Base-by-base conservation (phyloP, 352 stramenopile species). In the Globisporangium solare region DNA sequence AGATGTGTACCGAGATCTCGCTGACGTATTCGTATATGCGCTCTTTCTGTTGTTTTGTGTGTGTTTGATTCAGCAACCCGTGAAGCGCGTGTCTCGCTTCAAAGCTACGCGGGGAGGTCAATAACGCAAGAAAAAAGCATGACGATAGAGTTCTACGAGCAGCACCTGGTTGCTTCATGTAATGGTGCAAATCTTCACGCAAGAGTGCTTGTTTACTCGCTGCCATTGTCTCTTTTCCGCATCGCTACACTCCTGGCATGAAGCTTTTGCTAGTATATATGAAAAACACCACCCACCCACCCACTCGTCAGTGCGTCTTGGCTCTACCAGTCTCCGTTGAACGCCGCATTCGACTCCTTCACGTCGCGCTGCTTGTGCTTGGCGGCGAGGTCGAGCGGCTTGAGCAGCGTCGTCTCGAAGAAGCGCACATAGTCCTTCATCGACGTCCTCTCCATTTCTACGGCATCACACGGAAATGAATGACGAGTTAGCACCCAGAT, bases 41-140 rank as follows among this genome's bases (percentile, higher is more conserved):
- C 24, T 27, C 24, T 27, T 27, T 27, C 24, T 27, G 24, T 27
- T 35, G 3, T 35, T 35, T 35, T 14, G 27, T 50, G n/a, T 14
- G 27, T 50, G n/a, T 58, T 8, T 60, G 21, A 41, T 17, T 42
- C 32, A 93, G 83, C 73, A 89, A 89, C 83, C 83, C 10, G 81
- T 92, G 40, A 87, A 92, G 61, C 81, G 85, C 32, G 85, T 95
- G 1, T 95, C 85, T 11, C 77, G 85, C 32, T 95, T 95, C 53
- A 85, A 86, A 77, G 80, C 78, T 3, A 67, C 83, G 8, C 71
- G 82, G 22, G 47, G 39, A 0, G 52, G 52, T 24, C 52, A 59
- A 14, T 56, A 56, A 40, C n/a, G 17, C 2, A 15, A n/a, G n/a
- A n/a, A n/a, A n/a, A 35, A 35, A 35, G 27, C 4, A 10, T 10